These are phyloP conservation scores for Biscogniauxia sp. DNA, from an alignment of 2,329 filamentous ascomycete genomes.

Conservation along the genomic window DNA sequence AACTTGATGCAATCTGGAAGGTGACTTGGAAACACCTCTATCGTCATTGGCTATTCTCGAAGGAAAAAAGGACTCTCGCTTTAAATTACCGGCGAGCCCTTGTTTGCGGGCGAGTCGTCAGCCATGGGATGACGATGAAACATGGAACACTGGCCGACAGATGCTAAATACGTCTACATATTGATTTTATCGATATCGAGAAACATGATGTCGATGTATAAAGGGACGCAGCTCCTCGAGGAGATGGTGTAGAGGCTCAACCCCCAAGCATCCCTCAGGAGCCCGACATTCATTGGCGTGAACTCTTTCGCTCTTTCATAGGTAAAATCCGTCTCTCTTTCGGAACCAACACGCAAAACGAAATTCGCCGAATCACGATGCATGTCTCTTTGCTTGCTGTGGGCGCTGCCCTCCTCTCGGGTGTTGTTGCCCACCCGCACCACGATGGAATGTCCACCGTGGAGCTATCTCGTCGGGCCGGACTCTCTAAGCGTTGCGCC, in stretches of 20 bases:
- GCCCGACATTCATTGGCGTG: not conserved
- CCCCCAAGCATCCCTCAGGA: not conserved
- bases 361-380: not conserved
- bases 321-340: not conserved
- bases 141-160: not conserved
- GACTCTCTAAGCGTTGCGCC: conserved; percentile 24
- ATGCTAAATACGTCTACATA: not conserved
- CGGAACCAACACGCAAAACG: not conserved
- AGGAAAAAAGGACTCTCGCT: not conserved
- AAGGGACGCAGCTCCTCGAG: not conserved
- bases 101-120: not conserved
- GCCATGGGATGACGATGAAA: not conserved
- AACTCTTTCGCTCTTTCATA: not conserved
- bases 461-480: conserved; percentile 18
- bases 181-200: not conserved
- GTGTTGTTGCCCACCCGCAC: conserved; percentile 13
- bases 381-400: conserved; percentile 5
- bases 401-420: conserved; percentile 19
- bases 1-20: not conserved
- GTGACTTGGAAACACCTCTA: not conserved
- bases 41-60: not conserved
- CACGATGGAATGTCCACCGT: conserved; percentile 10
- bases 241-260: not conserved
- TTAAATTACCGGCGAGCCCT: not conserved
- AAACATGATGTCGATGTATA: not conserved